Evolutionary conservation across 352 stramenopile genomes (phyloP).

Genomic region (Halophytophthora batemanensis): DNA sequence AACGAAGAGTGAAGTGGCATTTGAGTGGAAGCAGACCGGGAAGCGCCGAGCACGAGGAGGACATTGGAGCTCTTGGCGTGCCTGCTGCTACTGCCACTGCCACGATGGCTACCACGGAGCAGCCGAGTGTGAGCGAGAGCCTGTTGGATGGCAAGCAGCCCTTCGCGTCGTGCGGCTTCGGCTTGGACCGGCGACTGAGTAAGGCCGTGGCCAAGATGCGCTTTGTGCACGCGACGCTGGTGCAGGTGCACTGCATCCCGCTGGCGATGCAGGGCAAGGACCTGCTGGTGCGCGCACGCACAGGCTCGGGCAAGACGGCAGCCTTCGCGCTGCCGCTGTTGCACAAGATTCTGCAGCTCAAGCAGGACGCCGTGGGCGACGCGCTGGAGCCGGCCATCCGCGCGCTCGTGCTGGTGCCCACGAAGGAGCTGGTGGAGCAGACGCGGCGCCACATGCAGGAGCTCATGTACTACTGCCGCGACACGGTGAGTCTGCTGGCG

Average conservation of each 20-base stretch:
- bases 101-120: slow-evolving; percentile 19
- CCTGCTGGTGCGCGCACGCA: slow-evolving; percentile 90
- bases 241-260: slow-evolving; percentile 94
- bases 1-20: no score
- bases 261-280: slow-evolving; percentile 92
- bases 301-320: slow-evolving; percentile 93
- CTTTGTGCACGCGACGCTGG: slow-evolving; percentile 93
- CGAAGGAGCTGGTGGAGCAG: slow-evolving; percentile 97
- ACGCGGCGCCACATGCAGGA: slow-evolving; percentile 87
- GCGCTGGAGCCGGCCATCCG: slow-evolving; percentile 47
- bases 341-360: slow-evolving; percentile 90
- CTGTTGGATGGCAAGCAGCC: slow-evolving; percentile 76
- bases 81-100: neutral
- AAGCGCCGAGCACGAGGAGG: no score
- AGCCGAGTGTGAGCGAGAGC: slow-evolving; percentile 61
- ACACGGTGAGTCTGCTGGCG: slow-evolving; percentile 90
- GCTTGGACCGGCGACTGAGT: slow-evolving; percentile 89
- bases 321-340: slow-evolving; percentile 92
- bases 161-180: slow-evolving; percentile 83
- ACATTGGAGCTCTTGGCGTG: no score
- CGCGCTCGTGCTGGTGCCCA: slow-evolving; percentile 96
- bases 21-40: no score
- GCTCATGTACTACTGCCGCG: slow-evolving; percentile 97
- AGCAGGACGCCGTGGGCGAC: slow-evolving; percentile 43
- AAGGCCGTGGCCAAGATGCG: slow-evolving; percentile 93